These are phyloP conservation scores for Candida caryicola DNA, from an alignment of 805 yeast species.

Conservation along the genomic window DNA sequence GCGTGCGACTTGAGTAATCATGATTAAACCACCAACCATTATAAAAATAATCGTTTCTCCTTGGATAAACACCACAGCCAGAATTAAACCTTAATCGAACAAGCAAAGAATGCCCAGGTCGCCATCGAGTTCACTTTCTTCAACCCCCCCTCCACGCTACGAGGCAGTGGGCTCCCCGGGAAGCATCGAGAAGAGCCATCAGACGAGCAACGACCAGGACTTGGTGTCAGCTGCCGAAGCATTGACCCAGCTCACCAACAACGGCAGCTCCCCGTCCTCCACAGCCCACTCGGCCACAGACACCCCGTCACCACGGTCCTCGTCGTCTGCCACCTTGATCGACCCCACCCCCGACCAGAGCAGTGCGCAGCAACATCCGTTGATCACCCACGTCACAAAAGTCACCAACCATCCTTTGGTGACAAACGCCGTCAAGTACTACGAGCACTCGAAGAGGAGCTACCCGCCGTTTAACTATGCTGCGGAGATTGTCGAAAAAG, in stretches of 20 bases:
- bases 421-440: conserved; percentile 48
- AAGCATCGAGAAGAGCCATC: background rate
- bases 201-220: conserved; percentile 20
- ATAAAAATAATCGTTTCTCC: too few relatives aligned
- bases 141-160: conserved; percentile 2
- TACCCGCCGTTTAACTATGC: conserved; percentile 55
- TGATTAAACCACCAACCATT: too few relatives aligned
- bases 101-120: background rate
- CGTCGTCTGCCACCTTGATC: conserved; percentile 2
- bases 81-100: too few relatives aligned
- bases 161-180: conserved; percentile 5
- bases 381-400: conserved; percentile 35
- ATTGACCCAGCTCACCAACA: conserved; percentile 33
- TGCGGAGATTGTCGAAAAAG: conserved; percentile 57
- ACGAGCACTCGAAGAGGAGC: conserved; percentile 44
- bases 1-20: too few relatives aligned
- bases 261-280: conserved; percentile 16
- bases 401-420: conserved; percentile 42
- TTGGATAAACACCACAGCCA: too few relatives aligned
- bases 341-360: background rate
- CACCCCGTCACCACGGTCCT: conserved; percentile 4
- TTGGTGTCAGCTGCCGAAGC: conserved; percentile 42
- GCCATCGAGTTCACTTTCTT: conserved; percentile 3
- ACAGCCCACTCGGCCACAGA: background rate
- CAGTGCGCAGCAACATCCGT: conserved; percentile 30